Evolutionary conservation across 2,329 filamentous ascomycete genomes (phyloP).

Genomic region (Pyricularia pennisetigena): DNA sequence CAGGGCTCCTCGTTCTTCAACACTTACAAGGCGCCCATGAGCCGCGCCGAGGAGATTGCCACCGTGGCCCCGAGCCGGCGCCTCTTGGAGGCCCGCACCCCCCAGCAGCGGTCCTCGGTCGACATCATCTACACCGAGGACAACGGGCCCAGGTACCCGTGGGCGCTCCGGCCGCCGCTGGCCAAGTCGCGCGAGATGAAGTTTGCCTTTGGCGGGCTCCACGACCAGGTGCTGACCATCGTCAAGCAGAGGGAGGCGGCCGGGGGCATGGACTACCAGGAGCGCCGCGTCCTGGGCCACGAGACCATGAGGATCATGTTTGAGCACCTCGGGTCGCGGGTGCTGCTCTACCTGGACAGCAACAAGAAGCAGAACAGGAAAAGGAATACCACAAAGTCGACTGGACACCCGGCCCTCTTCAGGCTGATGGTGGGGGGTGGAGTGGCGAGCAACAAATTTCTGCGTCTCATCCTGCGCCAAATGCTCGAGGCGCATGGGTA

Average conservation of each 20-base stretch:
- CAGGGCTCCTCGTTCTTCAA: slow-evolving; percentile 19
- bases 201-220: slow-evolving; percentile 68
- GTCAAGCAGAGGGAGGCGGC: slow-evolving; percentile 1
- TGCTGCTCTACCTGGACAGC: slow-evolving; percentile 61
- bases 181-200: slow-evolving; percentile 43
- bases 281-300: slow-evolving; percentile 60
- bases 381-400: too few species aligned
- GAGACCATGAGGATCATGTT: slow-evolving; percentile 74
- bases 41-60: not conserved
- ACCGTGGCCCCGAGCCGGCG: not conserved
- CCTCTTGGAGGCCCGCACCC: not conserved
- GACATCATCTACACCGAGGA: slow-evolving; percentile 19
- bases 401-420: too few species aligned
- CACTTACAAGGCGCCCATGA: not conserved
- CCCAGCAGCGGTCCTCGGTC: not conserved
- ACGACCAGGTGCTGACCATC: slow-evolving; percentile 44
- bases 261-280: slow-evolving; percentile 30
- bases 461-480: slow-evolving; percentile 54
- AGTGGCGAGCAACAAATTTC: slow-evolving; percentile 75
- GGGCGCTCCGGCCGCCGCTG: slow-evolving; percentile 62
- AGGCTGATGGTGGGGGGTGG: slow-evolving; percentile 81
- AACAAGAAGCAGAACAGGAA: too few species aligned
- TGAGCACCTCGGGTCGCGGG: slow-evolving; percentile 71
- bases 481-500: slow-evolving; percentile 59
- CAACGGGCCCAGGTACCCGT: slow-evolving; percentile 44